Evolutionary conservation across 192 early-diverging fungal genomes (phyloP).

Genomic region (Entomortierella parvispora): DNA sequence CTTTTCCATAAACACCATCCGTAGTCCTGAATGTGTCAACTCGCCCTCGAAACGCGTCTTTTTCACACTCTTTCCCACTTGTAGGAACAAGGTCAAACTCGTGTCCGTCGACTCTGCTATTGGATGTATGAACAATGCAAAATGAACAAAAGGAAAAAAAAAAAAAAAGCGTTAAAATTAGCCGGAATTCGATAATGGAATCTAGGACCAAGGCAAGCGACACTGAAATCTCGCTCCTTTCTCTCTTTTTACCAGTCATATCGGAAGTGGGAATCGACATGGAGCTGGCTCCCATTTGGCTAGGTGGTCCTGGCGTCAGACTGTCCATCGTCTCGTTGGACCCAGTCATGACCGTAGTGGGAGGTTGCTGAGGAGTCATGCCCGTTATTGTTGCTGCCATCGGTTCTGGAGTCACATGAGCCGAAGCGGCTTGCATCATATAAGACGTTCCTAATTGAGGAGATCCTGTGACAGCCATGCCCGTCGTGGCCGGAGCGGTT

Average conservation of each 20-base stretch:
- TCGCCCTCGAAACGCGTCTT: constrained; percentile 63
- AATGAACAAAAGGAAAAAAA: background rate
- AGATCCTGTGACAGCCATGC: background rate
- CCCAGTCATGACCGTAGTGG: too few relatives aligned
- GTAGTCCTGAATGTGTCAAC: constrained; percentile 64
- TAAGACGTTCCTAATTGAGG: background rate
- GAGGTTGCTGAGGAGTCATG: too few relatives aligned
- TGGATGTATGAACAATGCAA: background rate
- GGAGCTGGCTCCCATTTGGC: too few relatives aligned
- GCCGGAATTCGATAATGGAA: too few relatives aligned
- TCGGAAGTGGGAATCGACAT: too few relatives aligned
- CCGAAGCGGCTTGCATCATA: background rate
- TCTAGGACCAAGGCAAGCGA: too few relatives aligned
- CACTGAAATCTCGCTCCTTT: too few relatives aligned
- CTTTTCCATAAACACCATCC: constrained; percentile 80
- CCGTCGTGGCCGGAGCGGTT: background rate
- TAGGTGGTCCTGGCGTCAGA: too few relatives aligned
- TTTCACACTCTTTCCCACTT: constrained; percentile 72
- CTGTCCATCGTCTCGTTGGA: too few relatives aligned
- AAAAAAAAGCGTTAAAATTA: too few relatives aligned
- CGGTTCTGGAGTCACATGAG: too few relatives aligned
- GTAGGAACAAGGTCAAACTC: constrained; percentile 63
- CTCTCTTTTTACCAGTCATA: background rate
- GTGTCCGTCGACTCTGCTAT: constrained; percentile 17
- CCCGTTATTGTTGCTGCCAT: too few relatives aligned